Percentiles rank a stretch among this genome's conserved stretches.
Conservation (phyloP, 495 filamentous ascomycete genomes). For the Hypoxylon trugodes region DNA sequence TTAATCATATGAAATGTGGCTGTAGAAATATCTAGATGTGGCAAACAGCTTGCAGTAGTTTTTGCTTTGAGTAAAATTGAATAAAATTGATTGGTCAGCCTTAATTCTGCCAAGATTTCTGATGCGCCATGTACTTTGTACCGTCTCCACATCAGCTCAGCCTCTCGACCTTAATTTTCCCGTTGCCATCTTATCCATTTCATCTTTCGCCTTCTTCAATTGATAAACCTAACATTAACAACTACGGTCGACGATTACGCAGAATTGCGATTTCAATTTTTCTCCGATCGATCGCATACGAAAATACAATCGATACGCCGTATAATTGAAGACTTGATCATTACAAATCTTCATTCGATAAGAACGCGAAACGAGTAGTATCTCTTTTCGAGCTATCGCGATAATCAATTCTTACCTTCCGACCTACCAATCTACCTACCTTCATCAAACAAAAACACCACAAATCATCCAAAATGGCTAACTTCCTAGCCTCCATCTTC, state of each 20-base stretch:
- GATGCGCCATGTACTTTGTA: background rate
- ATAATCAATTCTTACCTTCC: background rate
- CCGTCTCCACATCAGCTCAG: conserved; percentile 14
- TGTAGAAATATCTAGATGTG: conserved; percentile 36
- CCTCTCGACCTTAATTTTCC: conserved; percentile 28
- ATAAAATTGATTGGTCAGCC: conserved; percentile 26
- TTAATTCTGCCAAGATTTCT: conserved; percentile 11
- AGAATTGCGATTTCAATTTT: background rate
- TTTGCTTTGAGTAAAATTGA: background rate
- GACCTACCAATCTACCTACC: background rate
- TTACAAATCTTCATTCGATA: background rate
- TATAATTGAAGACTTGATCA: background rate
- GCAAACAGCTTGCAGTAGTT: conserved; percentile 9
- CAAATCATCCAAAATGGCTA: conserved; percentile 65
- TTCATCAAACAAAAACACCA: background rate
- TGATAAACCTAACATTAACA: conserved; percentile 8
- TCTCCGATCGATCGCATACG: background rate
- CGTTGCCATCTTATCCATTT: background rate
- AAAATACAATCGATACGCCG: background rate
- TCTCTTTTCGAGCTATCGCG: background rate
- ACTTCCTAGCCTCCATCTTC: conserved; percentile 99
- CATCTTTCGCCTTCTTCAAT: conserved; percentile 10
- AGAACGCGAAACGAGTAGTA: background rate
- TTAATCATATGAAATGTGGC: conserved; percentile 9
- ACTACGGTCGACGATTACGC: background rate